Percentiles rank a stretch among this genome's conserved stretches.
phyloP scores from a whole-genome alignment of 345 rosid genomes.

The Salix suchowensis region DNA sequence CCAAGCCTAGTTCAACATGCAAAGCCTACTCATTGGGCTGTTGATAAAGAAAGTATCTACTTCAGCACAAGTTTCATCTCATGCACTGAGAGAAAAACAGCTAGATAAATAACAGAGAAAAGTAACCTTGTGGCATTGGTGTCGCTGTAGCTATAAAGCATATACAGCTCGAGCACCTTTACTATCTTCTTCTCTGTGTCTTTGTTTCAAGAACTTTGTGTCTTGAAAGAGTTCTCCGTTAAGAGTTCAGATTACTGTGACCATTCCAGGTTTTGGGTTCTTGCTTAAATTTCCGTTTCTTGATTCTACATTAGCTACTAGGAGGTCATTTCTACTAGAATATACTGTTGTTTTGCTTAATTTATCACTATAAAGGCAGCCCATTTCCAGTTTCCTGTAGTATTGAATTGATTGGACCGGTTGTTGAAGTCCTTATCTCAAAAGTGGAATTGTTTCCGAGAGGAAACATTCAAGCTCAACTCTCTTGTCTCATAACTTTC shows the following conservation, averaged over 20 bases:
- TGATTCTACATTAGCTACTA: too few relatives aligned
- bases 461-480: background rate
- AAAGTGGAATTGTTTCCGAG: background rate
- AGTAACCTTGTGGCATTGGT: background rate
- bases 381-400: background rate
- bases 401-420: too few relatives aligned
- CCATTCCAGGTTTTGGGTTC: background rate
- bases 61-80: background rate
- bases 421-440: too few relatives aligned
- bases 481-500: background rate
- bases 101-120: background rate
- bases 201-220: conserved; percentile 3
- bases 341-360: too few relatives aligned
- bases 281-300: background rate
- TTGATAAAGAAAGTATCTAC: conserved; percentile 2
- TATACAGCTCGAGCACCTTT: background rate
- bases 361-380: too few relatives aligned
- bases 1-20: conserved; percentile 14
- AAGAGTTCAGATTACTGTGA: background rate
- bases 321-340: too few relatives aligned
- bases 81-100: background rate
- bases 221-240: background rate
- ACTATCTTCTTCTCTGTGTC: too few relatives aligned
- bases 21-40: background rate
- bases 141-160: background rate